Conservation (phyloP, 1,284 basidiomycete genomes). For the Trametes polyzona region DNA sequence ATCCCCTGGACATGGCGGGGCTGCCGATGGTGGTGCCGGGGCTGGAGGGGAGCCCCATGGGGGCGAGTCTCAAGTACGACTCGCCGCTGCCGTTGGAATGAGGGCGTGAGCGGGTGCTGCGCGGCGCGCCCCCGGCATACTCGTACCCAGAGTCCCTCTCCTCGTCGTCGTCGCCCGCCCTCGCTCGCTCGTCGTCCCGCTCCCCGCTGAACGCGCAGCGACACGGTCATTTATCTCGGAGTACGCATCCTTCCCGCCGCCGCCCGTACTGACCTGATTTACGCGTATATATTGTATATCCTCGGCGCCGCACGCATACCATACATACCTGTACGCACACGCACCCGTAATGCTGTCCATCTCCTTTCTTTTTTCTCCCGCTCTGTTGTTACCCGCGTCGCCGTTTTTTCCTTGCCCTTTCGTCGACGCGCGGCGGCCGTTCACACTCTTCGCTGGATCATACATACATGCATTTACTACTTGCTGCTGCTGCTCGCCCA, state of each 20-base stretch:
- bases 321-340: conserved; percentile 23
- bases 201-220: too few species aligned
- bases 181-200: background rate
- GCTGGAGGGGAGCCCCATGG: conserved; percentile 30
- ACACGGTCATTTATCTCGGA: too few species aligned
- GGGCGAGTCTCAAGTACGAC: conserved; percentile 36
- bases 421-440: background rate
- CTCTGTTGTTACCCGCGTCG: background rate
- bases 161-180: background rate
- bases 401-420: background rate
- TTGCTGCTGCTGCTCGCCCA: background rate
- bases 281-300: conserved; percentile 28
- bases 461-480: background rate
- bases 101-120: conserved; percentile 28
- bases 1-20: conserved; percentile 31
- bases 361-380: background rate
- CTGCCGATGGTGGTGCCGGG: conserved; percentile 27
- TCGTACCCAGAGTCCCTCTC: background rate
- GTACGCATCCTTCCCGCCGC: background rate
- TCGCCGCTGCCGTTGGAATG: conserved; percentile 39
- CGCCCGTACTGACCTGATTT: conserved; percentile 15
- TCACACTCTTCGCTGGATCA: background rate
- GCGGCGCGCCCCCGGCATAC: too few species aligned
- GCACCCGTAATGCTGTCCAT: conserved; percentile 15
- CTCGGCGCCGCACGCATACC: conserved; percentile 13